Percentiles rank a stretch among this genome's conserved stretches.
Evolutionary conservation across 768 basidiomycete genomes (phyloP).

Genomic region (Auricularia heimuer): DNA sequence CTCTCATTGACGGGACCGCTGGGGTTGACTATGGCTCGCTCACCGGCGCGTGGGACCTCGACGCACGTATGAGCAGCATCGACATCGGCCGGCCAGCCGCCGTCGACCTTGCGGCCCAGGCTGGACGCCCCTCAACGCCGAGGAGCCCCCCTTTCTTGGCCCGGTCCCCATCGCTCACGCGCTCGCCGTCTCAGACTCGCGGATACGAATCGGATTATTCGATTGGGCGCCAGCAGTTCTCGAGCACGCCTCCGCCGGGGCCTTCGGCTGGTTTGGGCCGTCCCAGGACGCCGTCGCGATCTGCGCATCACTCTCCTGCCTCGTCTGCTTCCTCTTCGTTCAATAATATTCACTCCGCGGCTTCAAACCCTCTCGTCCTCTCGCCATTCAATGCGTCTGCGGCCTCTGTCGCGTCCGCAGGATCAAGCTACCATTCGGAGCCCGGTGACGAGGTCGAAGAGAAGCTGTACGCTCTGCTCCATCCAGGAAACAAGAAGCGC

Average conservation of each 20-base stretch:
- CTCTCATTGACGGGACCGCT: conserved; percentile 21
- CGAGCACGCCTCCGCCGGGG: neutral
- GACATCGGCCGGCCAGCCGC: neutral
- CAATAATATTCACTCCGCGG: conserved; percentile 27
- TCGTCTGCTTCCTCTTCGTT: conserved; percentile 47
- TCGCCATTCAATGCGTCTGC: conserved; percentile 69
- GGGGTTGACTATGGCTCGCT: neutral
- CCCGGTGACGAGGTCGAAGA: conserved; percentile 51
- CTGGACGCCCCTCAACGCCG: neutral
- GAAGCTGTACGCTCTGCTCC: conserved; percentile 38
- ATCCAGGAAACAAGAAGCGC: neutral
- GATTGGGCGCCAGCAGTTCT: conserved; percentile 35
- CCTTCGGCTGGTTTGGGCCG: conserved; percentile 6
- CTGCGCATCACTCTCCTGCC: conserved; percentile 34
- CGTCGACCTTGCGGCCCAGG: neutral
- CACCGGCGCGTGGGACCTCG: neutral
- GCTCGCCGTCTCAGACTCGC: conserved; percentile 20
- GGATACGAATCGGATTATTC: conserved; percentile 42
- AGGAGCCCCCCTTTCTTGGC: neutral
- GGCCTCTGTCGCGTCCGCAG: conserved; percentile 68
- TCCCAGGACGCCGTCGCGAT: conserved; percentile 62
- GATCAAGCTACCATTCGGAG: conserved; percentile 81
- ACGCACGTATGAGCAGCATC: neutral
- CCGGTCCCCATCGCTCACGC: neutral
- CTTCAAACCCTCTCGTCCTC: conserved; percentile 43